Base-by-base conservation (phyloP, 139 green algal species). In the Ettlia oleoabundans region DNA sequence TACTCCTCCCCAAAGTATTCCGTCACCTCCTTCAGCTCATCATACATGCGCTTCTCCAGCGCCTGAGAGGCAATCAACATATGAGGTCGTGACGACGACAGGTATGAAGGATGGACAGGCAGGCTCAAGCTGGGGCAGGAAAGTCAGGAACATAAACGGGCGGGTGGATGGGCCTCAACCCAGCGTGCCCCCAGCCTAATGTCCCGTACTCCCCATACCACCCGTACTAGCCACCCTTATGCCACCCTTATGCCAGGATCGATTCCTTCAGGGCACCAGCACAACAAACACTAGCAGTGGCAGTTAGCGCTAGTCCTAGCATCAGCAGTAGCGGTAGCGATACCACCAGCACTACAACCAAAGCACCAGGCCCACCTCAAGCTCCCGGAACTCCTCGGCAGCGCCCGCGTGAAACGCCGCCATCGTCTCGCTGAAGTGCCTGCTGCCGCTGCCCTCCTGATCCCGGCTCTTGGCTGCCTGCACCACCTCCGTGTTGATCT, bases 1-100 rank as follows among this genome's bases (percentile, higher is more conserved):
- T 78, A 92, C 6, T 84, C 76, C 78, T 94, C 91, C 26, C 91
- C 91, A 80, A 88, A 94, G 80, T 92, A 94, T 38, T 87, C 78
- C 5, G 88, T 85, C 33, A 87, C 53, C 2, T 55, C 28, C 52
- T 87, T 65, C 77, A 93, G 62, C 21, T 86, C 72, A 10, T 43
- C 71, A 30, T 78, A 65, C 61, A 79, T 75, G 8, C 28, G 21
- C 66, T 76, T 62, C 78, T 89, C 80, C 35, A 55, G 81, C 1
- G 33, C 68, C 86, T 90, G 81, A 71, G 21, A 22, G 15, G 21
- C 21, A n/a, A 22, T 24, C 13, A 58, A 15, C 13, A 58, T 24
- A 15, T 58, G 15, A 58, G 47, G 47, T 58, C 13, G 47, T 58
- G 47, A 15, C 21, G 58, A 6, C 21, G 58, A n/a, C 10, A 30